A percentile compares a stretch with the other conserved stretches of the same genome.
phyloP scores from a whole-genome alignment of 2,329 filamentous ascomycete species.

The Rugonectria rugulosa region DNA sequence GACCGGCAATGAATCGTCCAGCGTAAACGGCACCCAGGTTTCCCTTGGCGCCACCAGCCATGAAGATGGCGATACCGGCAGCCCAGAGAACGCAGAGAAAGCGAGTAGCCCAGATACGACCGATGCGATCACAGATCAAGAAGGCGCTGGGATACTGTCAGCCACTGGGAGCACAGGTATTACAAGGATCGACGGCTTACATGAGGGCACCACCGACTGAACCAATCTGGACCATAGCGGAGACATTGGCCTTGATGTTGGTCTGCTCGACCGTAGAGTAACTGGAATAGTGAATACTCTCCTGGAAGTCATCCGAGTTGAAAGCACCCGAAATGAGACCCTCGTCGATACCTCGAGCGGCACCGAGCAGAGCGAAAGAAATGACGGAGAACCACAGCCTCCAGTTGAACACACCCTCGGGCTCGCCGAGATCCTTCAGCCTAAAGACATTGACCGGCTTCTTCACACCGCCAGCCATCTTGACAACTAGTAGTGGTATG shows the following conservation, averaged over 20 bases:
- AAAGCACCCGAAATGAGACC: constrained; percentile 78
- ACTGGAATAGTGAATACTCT: constrained; percentile 62
- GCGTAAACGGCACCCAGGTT: constrained; percentile 66
- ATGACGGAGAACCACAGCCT: constrained; percentile 79
- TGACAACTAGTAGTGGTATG: constrained; percentile 23
- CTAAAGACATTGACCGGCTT: constrained; percentile 70
- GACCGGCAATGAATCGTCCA: constrained; percentile 70
- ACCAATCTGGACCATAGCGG: constrained; percentile 83
- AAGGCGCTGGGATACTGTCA: constrained; percentile 55
- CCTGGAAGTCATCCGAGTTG: constrained; percentile 70
- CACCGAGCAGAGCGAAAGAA: constrained; percentile 78
- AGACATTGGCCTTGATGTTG: constrained; percentile 78
- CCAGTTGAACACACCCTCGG: constrained; percentile 78
- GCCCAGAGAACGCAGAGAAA: constrained; percentile 66
- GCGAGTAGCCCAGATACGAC: constrained; percentile 69
- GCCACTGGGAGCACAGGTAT: neutral
- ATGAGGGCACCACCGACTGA: constrained; percentile 74
- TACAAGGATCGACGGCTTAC: constrained; percentile 39
- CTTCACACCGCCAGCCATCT: constrained; percentile 60
- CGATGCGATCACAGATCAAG: constrained; percentile 65
- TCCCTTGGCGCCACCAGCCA: constrained; percentile 59
- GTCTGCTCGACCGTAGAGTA: constrained; percentile 63
- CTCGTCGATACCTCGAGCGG: constrained; percentile 81
- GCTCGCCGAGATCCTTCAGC: constrained; percentile 69
- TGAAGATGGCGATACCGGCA: constrained; percentile 65